These are phyloP conservation scores for Fusarium denticulatum DNA, from an alignment of 2,329 filamentous ascomycete genomes.

Conservation along the genomic window DNA sequence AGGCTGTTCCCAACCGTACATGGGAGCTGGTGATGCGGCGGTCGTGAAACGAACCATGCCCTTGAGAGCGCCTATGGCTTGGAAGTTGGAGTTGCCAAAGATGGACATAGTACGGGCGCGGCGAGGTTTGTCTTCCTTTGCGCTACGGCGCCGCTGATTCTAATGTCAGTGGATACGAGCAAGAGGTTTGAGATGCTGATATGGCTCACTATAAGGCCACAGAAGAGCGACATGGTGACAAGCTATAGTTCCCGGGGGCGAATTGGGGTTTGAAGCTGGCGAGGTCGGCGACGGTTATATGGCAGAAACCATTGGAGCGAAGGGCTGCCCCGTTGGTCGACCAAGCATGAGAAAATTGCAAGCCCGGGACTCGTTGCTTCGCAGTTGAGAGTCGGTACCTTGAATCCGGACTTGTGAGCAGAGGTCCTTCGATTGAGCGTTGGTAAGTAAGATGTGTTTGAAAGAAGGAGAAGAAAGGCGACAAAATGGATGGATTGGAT, in stretches of 20 bases:
- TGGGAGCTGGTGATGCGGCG: slow-evolving; percentile 44
- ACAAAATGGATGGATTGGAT: slow-evolving; percentile 27
- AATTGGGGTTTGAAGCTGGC: slow-evolving; percentile 27
- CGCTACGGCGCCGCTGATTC: slow-evolving; percentile 22
- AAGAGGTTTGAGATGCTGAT: not conserved
- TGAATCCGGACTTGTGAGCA: not conserved
- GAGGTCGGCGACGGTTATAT: slow-evolving; percentile 28
- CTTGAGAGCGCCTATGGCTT: slow-evolving; percentile 44
- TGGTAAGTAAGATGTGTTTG: not conserved
- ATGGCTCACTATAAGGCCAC: slow-evolving; percentile 36
- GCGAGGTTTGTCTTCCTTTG: slow-evolving; percentile 37
- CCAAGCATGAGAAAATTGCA: slow-evolving; percentile 5
- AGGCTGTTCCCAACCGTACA: slow-evolving; percentile 30
- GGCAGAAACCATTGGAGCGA: slow-evolving; percentile 37
- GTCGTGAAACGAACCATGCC: slow-evolving; percentile 49
- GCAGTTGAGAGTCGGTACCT: not conserved
- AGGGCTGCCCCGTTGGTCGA: slow-evolving; percentile 3
- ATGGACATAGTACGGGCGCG: slow-evolving; percentile 53
- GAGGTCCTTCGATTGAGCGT: not conserved
- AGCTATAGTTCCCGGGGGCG: slow-evolving; percentile 6
- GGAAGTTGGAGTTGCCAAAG: slow-evolving; percentile 50
- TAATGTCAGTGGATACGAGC: slow-evolving; percentile 12
- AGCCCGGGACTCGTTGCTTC: not conserved
- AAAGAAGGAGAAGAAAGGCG: slow-evolving; percentile 19
- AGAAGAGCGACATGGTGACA: slow-evolving; percentile 34